Evolutionary conservation across 208 protist genomes (phyloP), one percentile per base, ranked within the genome.

Genomic region (Strigomonas oncopelti): DNA sequence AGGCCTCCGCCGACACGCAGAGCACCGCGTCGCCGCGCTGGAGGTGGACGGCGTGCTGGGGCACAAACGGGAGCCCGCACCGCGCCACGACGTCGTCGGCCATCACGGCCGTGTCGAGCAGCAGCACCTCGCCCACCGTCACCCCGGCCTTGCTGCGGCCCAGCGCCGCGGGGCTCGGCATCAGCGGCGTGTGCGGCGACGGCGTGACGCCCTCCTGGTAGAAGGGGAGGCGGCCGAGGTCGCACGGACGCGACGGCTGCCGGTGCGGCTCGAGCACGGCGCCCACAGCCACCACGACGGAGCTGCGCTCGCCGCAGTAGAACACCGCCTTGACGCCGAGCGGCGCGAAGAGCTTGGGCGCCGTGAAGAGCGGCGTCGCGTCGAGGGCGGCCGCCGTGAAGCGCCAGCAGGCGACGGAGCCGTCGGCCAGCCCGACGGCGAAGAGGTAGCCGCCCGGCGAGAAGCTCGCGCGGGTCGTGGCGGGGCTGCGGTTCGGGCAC

Each of bases 361-460:
- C 78, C 22, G 60, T 75, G 75, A 83, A 91, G 53, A 55, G 54
- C 2, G 84, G 83, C 4, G 64, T 55, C 57, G 53, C 77, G 11
- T 72, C 66, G 31, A 77, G 42, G 16, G 72, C 69, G 27, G 69
- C 61, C 1, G 65, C 68, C 20, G 62, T 79, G 55, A 92, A 96
- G 58, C 77, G 77, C 85, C 87, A 95, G 32, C 80, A 68, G 0
- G 64, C 71, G 1, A 96, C 75, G 27, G 81, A 83, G 58, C 91
- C 91, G 71, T 93, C 83, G 29, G 76, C 74, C 32, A 96, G 76
- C 34, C 88, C 88, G 0, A 65, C 78, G 5, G 74, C 79, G 66
- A 96, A 90, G 56, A 84, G 58, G 61, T 91, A 88, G 22, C 88
- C 88, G 48, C 81, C 81, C 11, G 77, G 75, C 1, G 84, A 91